Evolutionary conservation across 495 filamentous ascomycete species (phyloP).

Genomic region (Trichoderma parareesei): DNA sequence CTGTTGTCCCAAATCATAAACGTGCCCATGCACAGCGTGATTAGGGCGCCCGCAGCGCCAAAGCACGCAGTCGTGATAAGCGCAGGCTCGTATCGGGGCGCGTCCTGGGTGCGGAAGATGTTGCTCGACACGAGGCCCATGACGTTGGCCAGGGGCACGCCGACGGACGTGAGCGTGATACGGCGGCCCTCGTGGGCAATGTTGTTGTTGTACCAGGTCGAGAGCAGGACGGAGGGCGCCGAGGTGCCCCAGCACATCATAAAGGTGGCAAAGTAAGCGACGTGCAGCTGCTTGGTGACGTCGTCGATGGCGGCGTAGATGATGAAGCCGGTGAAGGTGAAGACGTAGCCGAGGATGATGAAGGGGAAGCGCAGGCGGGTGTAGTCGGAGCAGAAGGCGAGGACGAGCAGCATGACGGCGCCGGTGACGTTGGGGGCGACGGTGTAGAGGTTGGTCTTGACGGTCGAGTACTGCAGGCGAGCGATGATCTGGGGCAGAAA

Average conservation of each 20-base stretch:
- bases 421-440: conserved; percentile 65
- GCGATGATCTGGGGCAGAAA: conserved; percentile 70
- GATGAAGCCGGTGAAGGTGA: conserved; percentile 69
- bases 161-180: conserved; percentile 61
- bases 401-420: conserved; percentile 58
- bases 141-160: conserved; percentile 69
- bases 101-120: conserved; percentile 63
- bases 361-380: conserved; percentile 63
- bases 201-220: conserved; percentile 74
- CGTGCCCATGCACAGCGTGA: conserved; percentile 49
- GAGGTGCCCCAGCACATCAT: conserved; percentile 74
- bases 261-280: conserved; percentile 71
- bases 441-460: conserved; percentile 72
- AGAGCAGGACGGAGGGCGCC: conserved; percentile 47
- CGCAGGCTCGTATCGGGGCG: conserved; percentile 67
- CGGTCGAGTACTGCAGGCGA: conserved; percentile 51
- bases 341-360: conserved; percentile 61
- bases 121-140: conserved; percentile 72
- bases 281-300: conserved; percentile 45
- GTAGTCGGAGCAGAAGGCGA: conserved; percentile 60
- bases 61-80: conserved; percentile 66
- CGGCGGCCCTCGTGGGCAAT: conserved; percentile 66
- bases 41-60: conserved; percentile 52
- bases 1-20: conserved; percentile 69
- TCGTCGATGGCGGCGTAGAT: conserved; percentile 61